Evolutionary conservation across 2,329 filamentous ascomycete genomes (phyloP).

Genomic region (Nakataea oryzae): DNA sequence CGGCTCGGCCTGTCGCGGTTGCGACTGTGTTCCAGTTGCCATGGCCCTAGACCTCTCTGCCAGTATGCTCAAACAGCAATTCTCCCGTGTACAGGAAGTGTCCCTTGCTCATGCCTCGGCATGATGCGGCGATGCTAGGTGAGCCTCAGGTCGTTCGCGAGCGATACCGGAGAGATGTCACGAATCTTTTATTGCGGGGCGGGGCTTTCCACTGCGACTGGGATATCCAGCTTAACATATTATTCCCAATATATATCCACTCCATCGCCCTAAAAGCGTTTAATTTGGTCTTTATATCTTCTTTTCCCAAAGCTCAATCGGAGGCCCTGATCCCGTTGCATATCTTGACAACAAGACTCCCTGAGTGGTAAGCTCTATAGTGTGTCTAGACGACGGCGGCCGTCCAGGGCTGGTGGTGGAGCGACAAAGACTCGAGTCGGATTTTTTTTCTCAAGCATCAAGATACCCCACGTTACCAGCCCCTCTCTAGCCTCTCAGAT

Average conservation of each 20-base stretch:
- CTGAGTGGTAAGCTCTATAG: not conserved
- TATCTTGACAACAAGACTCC: no score
- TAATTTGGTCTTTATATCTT: not conserved
- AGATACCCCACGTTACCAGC: not conserved
- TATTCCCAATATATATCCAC: not conserved
- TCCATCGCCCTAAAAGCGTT: not conserved
- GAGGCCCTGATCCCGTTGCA: not conserved
- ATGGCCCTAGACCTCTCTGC: not conserved
- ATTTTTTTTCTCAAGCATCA: not conserved
- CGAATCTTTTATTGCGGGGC: not conserved
- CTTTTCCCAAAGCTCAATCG: not conserved
- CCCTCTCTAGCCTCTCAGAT: not conserved
- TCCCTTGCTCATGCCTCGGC: not conserved
- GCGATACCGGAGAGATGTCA: not conserved
- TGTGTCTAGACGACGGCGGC: not conserved
- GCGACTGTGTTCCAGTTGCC: not conserved
- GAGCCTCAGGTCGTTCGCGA: not conserved
- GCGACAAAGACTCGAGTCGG: not conserved
- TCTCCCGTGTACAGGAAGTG: not conserved
- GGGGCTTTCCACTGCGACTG: not conserved
- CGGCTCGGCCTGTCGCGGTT: slow-evolving; percentile 9
- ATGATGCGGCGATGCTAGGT: not conserved
- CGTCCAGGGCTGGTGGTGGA: not conserved
- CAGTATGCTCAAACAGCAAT: not conserved
- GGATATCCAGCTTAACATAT: not conserved